These are phyloP conservation scores for Trichosporon faecale DNA, from an alignment of 1,284 basidiomycete genomes.

Conservation along the genomic window DNA sequence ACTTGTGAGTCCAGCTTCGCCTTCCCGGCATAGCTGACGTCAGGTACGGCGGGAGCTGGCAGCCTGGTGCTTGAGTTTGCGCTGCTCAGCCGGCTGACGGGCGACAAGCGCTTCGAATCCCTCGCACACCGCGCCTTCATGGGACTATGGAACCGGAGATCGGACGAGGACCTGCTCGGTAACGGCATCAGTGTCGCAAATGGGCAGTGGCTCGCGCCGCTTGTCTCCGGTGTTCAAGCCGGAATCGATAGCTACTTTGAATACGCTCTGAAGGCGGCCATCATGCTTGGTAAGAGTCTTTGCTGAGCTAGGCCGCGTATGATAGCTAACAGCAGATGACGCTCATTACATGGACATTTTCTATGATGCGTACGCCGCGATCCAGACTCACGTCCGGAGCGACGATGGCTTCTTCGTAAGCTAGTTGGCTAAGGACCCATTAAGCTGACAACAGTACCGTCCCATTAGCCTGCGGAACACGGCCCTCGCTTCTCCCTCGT, in stretches of 20 bases:
- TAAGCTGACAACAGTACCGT: constrained; percentile 34
- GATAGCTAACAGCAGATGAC: constrained; percentile 61
- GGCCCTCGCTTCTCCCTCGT: constrained; percentile 30
- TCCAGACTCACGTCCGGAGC: constrained; percentile 79
- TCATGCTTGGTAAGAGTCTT: constrained; percentile 68
- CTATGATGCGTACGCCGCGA: constrained; percentile 75
- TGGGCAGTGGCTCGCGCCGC: constrained; percentile 58
- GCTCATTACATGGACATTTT: constrained; percentile 86
- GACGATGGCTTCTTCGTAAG: constrained; percentile 82
- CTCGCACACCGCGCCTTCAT: neutral
- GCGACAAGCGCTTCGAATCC: constrained; percentile 75
- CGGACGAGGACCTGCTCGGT: constrained; percentile 74
- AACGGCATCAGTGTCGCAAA: constrained; percentile 75
- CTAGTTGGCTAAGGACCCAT: neutral
- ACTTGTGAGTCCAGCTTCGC: constrained; percentile 38
- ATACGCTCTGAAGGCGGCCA: constrained; percentile 67
- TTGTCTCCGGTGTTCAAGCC: constrained; percentile 77
- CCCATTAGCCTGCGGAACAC: constrained; percentile 37
- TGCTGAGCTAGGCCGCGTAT: constrained; percentile 20
- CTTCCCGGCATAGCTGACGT: constrained; percentile 57
- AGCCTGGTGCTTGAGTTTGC: constrained; percentile 88
- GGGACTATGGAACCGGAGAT: constrained; percentile 73
- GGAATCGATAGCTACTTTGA: constrained; percentile 93
- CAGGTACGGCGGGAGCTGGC: constrained; percentile 88
- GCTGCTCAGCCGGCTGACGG: constrained; percentile 81